Evolutionary conservation across 495 filamentous ascomycete species (phyloP).

Genomic region (Aspergillus leporis): DNA sequence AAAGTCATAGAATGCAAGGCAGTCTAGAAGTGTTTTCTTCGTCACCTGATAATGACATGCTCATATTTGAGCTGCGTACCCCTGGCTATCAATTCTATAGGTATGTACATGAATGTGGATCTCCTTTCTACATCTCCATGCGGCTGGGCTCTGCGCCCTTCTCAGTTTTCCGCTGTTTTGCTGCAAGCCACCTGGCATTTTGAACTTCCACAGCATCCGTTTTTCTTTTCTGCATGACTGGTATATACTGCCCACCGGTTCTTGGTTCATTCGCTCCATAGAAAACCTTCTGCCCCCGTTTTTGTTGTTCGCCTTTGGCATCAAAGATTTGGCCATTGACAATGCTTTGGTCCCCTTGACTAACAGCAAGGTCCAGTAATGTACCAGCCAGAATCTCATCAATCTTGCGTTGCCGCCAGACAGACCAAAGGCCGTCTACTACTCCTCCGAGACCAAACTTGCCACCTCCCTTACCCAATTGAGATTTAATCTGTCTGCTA

Average conservation of each 20-base stretch:
- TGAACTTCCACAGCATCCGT: slow-evolving; percentile 66
- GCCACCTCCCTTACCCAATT: slow-evolving; percentile 39
- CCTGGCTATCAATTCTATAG: slow-evolving; percentile 12
- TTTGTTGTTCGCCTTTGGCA: slow-evolving; percentile 23
- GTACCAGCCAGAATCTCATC: slow-evolving; percentile 77
- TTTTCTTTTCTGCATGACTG: slow-evolving; percentile 64
- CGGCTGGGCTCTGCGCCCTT: slow-evolving; percentile 15
- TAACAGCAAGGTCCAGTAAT: slow-evolving; percentile 62
- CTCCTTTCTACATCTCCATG: slow-evolving; percentile 19
- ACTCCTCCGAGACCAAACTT: slow-evolving; percentile 68
- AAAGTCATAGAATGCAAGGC: slow-evolving; percentile 33
- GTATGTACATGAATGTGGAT: slow-evolving; percentile 24
- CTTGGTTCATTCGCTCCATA: slow-evolving; percentile 64
- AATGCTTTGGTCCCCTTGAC: slow-evolving; percentile 45
- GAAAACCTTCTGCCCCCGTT: slow-evolving; percentile 62
- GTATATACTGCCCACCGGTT: slow-evolving; percentile 66
- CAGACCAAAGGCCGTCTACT: slow-evolving; percentile 72
- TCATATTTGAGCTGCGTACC: background rate
- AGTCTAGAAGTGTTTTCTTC: background rate
- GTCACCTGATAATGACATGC: background rate
- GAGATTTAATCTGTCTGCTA: slow-evolving; percentile 33
- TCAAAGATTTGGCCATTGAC: slow-evolving; percentile 28
- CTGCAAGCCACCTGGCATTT: slow-evolving; percentile 74
- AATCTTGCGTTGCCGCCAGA: slow-evolving; percentile 83
- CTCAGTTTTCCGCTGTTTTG: slow-evolving; percentile 57